Percentiles rank a stretch among this genome's conserved stretches.
Conservation (phyloP, 306 rosid genomes). For the Prunus mira region DNA sequence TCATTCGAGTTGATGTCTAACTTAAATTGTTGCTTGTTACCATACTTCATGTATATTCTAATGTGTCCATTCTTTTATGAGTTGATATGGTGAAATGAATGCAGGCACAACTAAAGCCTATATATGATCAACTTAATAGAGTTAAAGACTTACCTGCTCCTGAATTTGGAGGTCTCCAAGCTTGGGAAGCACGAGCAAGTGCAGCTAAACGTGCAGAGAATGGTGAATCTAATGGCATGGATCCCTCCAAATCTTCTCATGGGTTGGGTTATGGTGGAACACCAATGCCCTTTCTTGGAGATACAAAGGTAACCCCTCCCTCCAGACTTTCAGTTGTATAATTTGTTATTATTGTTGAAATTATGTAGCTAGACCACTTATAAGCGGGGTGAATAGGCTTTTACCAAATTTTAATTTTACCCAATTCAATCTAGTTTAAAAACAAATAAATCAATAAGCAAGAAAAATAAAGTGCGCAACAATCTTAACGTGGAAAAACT, state of each 20-base stretch:
- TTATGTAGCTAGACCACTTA: too few relatives aligned
- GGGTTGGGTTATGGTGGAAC: conserved; percentile 77
- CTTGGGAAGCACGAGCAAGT: conserved; percentile 96
- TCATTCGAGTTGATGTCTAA: background rate
- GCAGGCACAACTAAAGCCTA: conserved; percentile 90
- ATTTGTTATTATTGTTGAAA: too few relatives aligned
- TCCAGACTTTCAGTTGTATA: background rate
- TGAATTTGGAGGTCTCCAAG: conserved; percentile 86
- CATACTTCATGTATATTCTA: conserved; percentile 3
- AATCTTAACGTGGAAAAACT: too few relatives aligned
- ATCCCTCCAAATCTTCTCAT: conserved; percentile 72
- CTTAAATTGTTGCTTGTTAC: conserved; percentile 5
- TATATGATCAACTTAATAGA: conserved; percentile 76
- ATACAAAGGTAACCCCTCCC: conserved; percentile 69
- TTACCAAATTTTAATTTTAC: too few relatives aligned
- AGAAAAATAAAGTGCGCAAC: too few relatives aligned
- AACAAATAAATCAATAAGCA: too few relatives aligned
- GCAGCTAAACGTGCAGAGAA: conserved; percentile 75
- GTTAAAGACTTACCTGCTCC: conserved; percentile 93
- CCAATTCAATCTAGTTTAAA: too few relatives aligned
- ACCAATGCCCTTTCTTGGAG: conserved; percentile 86
- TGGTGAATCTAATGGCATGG: conserved; percentile 56
- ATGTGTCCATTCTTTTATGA: background rate
- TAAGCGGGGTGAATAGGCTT: too few relatives aligned
- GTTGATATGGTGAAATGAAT: conserved; percentile 18